phyloP scores from a whole-genome alignment of 1,139 yeast species.

The Scheffersomyces insectosa region DNA sequence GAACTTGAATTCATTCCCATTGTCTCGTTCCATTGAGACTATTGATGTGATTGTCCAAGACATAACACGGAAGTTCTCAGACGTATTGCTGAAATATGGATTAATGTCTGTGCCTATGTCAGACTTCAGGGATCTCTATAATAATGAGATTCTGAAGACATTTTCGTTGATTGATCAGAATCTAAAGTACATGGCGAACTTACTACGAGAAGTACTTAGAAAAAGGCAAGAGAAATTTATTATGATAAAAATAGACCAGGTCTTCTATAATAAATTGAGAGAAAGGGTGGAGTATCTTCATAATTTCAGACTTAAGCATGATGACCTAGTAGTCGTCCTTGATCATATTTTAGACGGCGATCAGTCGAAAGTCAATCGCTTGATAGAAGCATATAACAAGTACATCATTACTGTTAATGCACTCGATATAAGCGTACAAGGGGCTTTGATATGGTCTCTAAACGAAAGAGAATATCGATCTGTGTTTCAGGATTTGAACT shows the following conservation, averaged over 20 bases:
- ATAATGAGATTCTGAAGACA: slow-evolving; percentile 13
- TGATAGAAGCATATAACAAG: slow-evolving; percentile 34
- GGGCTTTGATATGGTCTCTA: slow-evolving; percentile 32
- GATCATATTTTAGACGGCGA: slow-evolving; percentile 21
- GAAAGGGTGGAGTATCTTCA: slow-evolving; percentile 47
- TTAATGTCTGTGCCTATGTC: slow-evolving; percentile 28
- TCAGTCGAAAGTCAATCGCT: slow-evolving; percentile 14
- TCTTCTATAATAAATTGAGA: slow-evolving; percentile 42
- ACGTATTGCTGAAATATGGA: slow-evolving; percentile 20
- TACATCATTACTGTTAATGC: slow-evolving; percentile 28
- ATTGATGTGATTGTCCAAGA: slow-evolving; percentile 58
- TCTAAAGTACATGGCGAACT: slow-evolving; percentile 38
- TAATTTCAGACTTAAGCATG: slow-evolving; percentile 55
- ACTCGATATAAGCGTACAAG: slow-evolving; percentile 36
- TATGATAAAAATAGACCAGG: slow-evolving; percentile 57
- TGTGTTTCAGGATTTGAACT: slow-evolving; percentile 23
- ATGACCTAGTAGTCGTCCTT: slow-evolving; percentile 44
- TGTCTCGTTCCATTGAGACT: slow-evolving; percentile 60
- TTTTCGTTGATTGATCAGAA: slow-evolving; percentile 33
- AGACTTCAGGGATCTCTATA: slow-evolving; percentile 21
- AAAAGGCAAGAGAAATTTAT: slow-evolving; percentile 74
- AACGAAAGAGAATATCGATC: slow-evolving; percentile 29
- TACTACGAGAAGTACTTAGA: slow-evolving; percentile 74
- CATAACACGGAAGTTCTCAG: slow-evolving; percentile 25
- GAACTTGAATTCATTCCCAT: slow-evolving; percentile 59